Evolutionary conservation across 1,139 yeast genomes (phyloP), one percentile per base, ranked within the genome.

Genomic region (Yamadazyma siamensis): DNA sequence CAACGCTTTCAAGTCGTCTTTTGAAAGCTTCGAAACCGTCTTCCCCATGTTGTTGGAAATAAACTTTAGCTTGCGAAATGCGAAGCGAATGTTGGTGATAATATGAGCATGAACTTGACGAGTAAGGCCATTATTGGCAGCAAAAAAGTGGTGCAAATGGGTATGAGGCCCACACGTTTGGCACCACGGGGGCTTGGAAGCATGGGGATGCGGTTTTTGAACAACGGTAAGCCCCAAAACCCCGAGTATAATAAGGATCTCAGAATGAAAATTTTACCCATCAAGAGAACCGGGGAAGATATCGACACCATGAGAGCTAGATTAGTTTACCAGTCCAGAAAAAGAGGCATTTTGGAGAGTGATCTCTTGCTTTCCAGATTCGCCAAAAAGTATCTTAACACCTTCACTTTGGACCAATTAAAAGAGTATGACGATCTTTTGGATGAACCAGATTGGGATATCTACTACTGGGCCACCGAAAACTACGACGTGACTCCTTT

Each of bases 31-130:
- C 14, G 96, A 87, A 12, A 94, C 94, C 16, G 95, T 84, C 49
- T 89, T 89, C 9, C 99, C 99, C 99, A 94, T 91, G 6, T 11
- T n/a, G n/a, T n/a, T n/a, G n/a, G n/a, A n/a, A n/a, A n/a, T n/a
- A n/a, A n/a, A n/a, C n/a, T n/a, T n/a, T n/a, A n/a, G n/a, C n/a
- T n/a, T n/a, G n/a, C n/a, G n/a, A n/a, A n/a, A n/a, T n/a, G n/a
- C n/a, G n/a, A n/a, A n/a, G n/a, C n/a, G n/a, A n/a, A n/a, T n/a
- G n/a, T n/a, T n/a, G n/a, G n/a, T n/a, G n/a, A n/a, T n/a, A n/a
- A n/a, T n/a, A n/a, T n/a, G n/a, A n/a, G n/a, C n/a, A n/a, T n/a
- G n/a, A n/a, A n/a, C n/a, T n/a, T n/a, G n/a, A n/a, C n/a, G n/a
- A n/a, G n/a, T n/a, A n/a, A n/a, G n/a, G n/a, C n/a, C n/a, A n/a